These are phyloP conservation scores for Vicia villosa DNA, from an alignment of 306 rosid genomes.

Conservation along the genomic window DNA sequence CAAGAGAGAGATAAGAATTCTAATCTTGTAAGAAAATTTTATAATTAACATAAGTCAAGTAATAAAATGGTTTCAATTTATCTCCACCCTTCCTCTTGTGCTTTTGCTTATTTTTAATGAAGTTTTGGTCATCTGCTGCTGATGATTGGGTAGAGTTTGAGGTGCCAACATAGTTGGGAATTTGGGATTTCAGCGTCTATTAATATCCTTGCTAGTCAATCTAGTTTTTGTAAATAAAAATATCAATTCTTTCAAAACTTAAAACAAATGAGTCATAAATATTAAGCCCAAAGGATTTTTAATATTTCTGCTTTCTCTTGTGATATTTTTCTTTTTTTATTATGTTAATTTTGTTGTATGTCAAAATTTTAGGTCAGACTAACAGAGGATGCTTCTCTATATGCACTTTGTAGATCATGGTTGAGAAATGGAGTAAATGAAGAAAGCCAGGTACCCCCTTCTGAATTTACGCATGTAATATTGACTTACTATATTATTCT, in stretches of 20 bases:
- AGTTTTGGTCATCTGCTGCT: not conserved
- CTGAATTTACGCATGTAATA: slow-evolving; percentile 27
- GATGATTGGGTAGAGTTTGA: not conserved
- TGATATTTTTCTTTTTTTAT: slow-evolving; percentile 25
- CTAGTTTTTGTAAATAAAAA: not conserved
- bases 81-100: too few species aligned
- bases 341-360: slow-evolving; percentile 28
- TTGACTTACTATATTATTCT: not conserved
- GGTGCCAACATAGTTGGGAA: not conserved
- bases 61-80: too few species aligned
- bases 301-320: slow-evolving; percentile 19
- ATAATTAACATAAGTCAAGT: too few species aligned
- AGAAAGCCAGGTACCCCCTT: slow-evolving; percentile 53
- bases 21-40: too few species aligned
- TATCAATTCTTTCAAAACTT: not conserved
- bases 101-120: too few species aligned
- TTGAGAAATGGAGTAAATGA: slow-evolving; percentile 70
- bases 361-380: slow-evolving; percentile 65
- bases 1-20: too few species aligned
- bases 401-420: slow-evolving; percentile 91
- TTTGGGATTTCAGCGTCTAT: not conserved
- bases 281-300: not conserved
- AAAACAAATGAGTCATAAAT: not conserved
- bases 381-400: slow-evolving; percentile 75
- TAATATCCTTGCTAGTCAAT: not conserved